Base-by-base conservation (phyloP, 208 protist species). In the Crithidia expoeki region DNA sequence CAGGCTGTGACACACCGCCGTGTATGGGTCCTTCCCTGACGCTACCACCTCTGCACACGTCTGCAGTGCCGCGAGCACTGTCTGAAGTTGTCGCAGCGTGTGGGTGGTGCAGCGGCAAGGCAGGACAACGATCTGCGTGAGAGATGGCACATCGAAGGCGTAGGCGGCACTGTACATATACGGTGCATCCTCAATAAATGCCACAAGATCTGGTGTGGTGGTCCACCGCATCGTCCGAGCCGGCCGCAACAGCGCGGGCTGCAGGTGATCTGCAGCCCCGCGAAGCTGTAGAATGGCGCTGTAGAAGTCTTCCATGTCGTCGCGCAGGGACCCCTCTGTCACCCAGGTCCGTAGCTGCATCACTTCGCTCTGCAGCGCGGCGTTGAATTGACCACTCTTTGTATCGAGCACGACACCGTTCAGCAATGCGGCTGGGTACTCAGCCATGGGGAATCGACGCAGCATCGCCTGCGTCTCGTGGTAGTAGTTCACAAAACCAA, bases 221-320 rank as follows among this genome's bases (percentile, higher is more conserved):
- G 63, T 36, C 65, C 65, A 74, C 28, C 38, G 50, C 60, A 78
- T 69, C 28, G 60, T 67, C 42, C 25, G 28, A 23, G 69, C 56
- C 3, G 55, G 21, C 9, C 55, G 34, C 23, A 69, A 19, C n/a
- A 79, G 33, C 16, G 60, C 67, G 1, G 55, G 52, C 28, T 73
- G 74, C 36, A 74, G 4, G 50, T 70, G 55, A 34, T 72, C 55
- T 6, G 42, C 56, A 0, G 81, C 86, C n/a, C 59, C 72, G 50
- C 67, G 68, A 11, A 69, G 52, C 25, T 78, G 19, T 65, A 92
- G 32, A 44, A 95, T 84, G 57, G 58, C 46, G 1, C 68, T 57
- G 68, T 92, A 93, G 33, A 93, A 55, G 68, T 87, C 42, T 16
- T 46, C 47, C 36, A 81, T 79, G 34, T 34, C 33, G 57, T 94